Percentiles rank a stretch among this genome's conserved stretches.
Evolutionary conservation across 2,329 filamentous ascomycete genomes (phyloP).

Genomic region (Apiospora marii): DNA sequence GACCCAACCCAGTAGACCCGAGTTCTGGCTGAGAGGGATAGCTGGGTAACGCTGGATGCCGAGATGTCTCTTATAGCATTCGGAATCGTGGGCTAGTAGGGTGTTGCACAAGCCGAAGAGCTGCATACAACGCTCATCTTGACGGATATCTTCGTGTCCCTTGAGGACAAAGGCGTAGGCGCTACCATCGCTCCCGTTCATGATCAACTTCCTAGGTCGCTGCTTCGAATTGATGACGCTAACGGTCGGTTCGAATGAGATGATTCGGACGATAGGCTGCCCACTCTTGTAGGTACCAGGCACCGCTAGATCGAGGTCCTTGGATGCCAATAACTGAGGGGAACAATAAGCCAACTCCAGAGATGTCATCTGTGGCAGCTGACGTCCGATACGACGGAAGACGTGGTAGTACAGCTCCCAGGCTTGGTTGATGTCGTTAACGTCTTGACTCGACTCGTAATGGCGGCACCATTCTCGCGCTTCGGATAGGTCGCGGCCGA

Average conservation of each 20-base stretch:
- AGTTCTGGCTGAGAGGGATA: conserved; percentile 97
- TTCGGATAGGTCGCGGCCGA: conserved; percentile 93
- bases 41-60: conserved; percentile 95
- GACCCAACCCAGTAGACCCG: conserved; percentile 94
- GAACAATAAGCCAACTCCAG: conserved; percentile 97
- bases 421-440: conserved; percentile 94
- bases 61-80: conserved; percentile 96
- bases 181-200: conserved; percentile 87
- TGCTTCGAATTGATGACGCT: conserved; percentile 97
- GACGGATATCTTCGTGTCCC: conserved; percentile 98
- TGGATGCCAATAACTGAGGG: conserved; percentile 85
- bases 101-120: conserved; percentile 98
- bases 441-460: conserved; percentile 86
- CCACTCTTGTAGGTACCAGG: conserved; percentile 91
- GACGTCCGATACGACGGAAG: conserved; percentile 92
- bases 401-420: conserved; percentile 99
- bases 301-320: conserved; percentile 90
- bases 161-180: conserved; percentile 92
- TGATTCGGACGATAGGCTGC: conserved; percentile 80
- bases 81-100: conserved; percentile 88
- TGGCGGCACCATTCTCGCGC: conserved; percentile 96
- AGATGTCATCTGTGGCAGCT: conserved; percentile 90
- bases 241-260: conserved; percentile 88
- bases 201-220: conserved; percentile 85
- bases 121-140: conserved; percentile 99